A percentile compares a stretch with the other conserved stretches of the same genome.
Conservation (phyloP, 2,329 filamentous ascomycete genomes). For the Aspergillus caelatus region DNA sequence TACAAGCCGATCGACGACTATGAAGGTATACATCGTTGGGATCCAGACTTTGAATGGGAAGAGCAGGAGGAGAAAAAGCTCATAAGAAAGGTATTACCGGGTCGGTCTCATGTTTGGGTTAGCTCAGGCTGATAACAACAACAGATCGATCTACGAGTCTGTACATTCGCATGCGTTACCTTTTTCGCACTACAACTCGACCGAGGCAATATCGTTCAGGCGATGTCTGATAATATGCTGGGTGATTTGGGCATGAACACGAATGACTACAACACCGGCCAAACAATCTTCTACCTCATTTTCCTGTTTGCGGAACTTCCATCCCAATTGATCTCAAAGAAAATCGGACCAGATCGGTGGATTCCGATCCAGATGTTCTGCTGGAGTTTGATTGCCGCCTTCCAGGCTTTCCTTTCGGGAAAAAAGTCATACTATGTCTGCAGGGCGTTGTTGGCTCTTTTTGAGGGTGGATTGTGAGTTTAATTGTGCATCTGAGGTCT, state of each 20-base stretch:
- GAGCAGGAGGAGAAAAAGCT: conserved; percentile 47
- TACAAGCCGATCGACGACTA: conserved; percentile 47
- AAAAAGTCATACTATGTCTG: conserved; percentile 46
- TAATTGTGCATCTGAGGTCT: conserved; percentile 40
- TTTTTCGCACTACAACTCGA: conserved; percentile 68
- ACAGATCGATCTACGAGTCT: conserved; percentile 48
- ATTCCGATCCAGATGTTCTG: conserved; percentile 61
- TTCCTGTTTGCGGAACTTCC: conserved; percentile 58
- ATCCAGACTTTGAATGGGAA: conserved; percentile 50
- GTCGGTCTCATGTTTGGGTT: neutral
- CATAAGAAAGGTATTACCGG: conserved; percentile 36
- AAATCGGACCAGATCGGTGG: conserved; percentile 61
- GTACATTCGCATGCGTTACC: conserved; percentile 56
- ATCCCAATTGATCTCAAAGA: conserved; percentile 63
- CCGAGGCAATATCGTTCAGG: conserved; percentile 64
- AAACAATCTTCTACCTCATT: conserved; percentile 41
- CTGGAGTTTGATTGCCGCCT: conserved; percentile 58
- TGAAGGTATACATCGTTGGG: conserved; percentile 53
- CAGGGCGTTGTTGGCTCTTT: conserved; percentile 51
- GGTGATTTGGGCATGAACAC: conserved; percentile 51
- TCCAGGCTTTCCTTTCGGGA: conserved; percentile 55
- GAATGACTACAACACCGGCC: conserved; percentile 49
- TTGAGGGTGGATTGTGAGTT: conserved; percentile 63
- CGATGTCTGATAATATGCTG: conserved; percentile 64
- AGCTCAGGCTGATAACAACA: neutral